phyloP scores from a whole-genome alignment of 2,329 filamentous ascomycete genomes.

The Microcyclospora pomicola region DNA sequence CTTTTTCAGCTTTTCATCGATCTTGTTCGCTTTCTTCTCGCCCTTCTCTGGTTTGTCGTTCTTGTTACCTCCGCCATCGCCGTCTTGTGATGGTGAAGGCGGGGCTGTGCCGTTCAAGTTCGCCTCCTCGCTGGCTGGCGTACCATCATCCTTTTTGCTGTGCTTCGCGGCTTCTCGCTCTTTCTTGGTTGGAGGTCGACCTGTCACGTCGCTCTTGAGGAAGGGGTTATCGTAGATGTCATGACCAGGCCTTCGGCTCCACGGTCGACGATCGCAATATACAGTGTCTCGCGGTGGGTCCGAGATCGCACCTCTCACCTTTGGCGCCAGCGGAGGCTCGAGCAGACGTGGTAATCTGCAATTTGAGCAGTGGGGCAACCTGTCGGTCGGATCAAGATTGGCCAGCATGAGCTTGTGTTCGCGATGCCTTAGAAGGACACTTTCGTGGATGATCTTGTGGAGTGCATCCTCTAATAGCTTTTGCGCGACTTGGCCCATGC shows the following conservation, averaged over 20 bases:
- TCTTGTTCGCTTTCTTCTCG: conserved; percentile 28
- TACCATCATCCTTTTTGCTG: conserved; percentile 32
- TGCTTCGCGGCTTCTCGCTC: conserved; percentile 53
- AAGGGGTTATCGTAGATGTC: conserved; percentile 76
- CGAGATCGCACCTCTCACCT: conserved; percentile 18
- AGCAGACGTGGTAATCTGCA: conserved; percentile 63
- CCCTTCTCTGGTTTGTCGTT: conserved; percentile 29
- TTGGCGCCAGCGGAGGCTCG: conserved; percentile 48
- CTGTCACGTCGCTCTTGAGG: conserved; percentile 50
- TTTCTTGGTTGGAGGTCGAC: conserved; percentile 49
- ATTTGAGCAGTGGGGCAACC: conserved; percentile 58
- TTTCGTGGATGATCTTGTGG: conserved; percentile 63
- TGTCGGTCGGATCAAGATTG: conserved; percentile 55
- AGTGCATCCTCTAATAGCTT: conserved; percentile 60
- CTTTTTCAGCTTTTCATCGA: conserved; percentile 33
- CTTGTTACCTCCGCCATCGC: conserved; percentile 13
- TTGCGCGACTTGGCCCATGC: conserved; percentile 30
- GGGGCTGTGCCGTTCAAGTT: conserved; percentile 23
- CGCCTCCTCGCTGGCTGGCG: conserved; percentile 31
- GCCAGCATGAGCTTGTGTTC: conserved; percentile 68
- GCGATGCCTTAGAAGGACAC: conserved; percentile 60
- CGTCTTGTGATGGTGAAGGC: conserved; percentile 17
- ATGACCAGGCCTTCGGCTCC: conserved; percentile 60
- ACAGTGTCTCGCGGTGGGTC: conserved; percentile 34
- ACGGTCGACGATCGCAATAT: conserved; percentile 69